A percentile compares a stretch with the other conserved stretches of the same genome.
phyloP scores from a whole-genome alignment of 768 basidiomycete species.

The Psilocybe cyanescens region DNA sequence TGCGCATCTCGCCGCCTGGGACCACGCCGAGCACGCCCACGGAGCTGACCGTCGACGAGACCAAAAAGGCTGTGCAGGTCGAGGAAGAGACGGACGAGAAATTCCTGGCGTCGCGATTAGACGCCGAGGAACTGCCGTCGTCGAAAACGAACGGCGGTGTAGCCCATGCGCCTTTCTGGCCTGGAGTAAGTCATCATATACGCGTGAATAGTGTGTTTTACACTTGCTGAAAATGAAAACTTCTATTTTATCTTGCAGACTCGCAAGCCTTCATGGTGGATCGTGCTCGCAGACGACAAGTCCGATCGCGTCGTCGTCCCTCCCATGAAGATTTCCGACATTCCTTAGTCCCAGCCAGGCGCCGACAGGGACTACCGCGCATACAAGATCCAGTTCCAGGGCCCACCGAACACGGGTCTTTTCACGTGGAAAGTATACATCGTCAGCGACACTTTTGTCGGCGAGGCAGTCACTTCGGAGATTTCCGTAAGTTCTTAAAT shows the following conservation, averaged over 20 bases:
- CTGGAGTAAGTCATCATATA: constrained; percentile 57
- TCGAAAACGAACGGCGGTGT: constrained; percentile 44
- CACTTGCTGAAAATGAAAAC: background rate
- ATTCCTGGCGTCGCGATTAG: constrained; percentile 66
- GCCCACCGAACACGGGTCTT: constrained; percentile 79
- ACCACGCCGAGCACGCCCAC: constrained; percentile 33
- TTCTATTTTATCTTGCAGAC: constrained; percentile 45
- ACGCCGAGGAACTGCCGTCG: constrained; percentile 60
- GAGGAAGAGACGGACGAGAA: constrained; percentile 70
- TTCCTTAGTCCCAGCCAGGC: constrained; percentile 62
- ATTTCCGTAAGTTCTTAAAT: constrained; percentile 60
- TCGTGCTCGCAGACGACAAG: constrained; percentile 88
- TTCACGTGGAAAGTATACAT: constrained; percentile 91
- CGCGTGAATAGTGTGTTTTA: background rate
- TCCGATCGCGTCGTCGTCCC: constrained; percentile 85
- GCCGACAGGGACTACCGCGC: constrained; percentile 68
- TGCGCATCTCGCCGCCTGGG: constrained; percentile 69
- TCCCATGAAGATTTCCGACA: constrained; percentile 78
- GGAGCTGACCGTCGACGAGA: constrained; percentile 51
- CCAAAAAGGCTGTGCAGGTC: constrained; percentile 45
- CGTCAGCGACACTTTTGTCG: constrained; percentile 87
- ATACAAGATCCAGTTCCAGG: constrained; percentile 95
- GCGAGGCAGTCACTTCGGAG: constrained; percentile 73
- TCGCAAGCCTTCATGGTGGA: constrained; percentile 92
- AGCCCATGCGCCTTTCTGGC: constrained; percentile 94